Evolutionary conservation across 2,329 filamentous ascomycete genomes (phyloP), one percentile per base, ranked within the genome.

Genomic region (Cladosporium sp.): DNA sequence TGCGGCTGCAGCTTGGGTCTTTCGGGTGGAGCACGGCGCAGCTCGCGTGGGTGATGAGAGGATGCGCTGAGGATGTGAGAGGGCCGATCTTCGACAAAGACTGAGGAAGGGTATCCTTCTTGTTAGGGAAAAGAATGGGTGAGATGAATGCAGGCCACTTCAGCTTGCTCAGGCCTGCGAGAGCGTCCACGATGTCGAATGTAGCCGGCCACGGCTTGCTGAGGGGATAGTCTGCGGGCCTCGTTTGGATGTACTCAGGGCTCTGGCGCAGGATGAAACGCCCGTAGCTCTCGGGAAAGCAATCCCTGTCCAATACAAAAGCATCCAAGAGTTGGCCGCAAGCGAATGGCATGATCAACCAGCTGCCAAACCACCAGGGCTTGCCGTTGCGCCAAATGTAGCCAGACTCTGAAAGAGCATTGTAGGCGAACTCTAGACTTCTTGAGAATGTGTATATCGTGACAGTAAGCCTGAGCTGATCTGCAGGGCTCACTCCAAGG

Each of bases 101-200:
- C 4, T 55, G 49, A 0, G 86, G 82, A 0, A 94, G 80, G 6
- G 60, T 60, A n/a, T 60, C 48, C 38, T 62, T 60, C 12, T 79
- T 77, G 54, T 76, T 75, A 0, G 91, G 91, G 68, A 94, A 95
- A 51, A 96, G 78, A 35, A 90, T 92, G 1, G 92, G 92, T 0
- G 88, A 92, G 43, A 86, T 77, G 67, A 90, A 95, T 0, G 85
- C 86, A 77, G 91, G 92, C 88, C 92, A 96, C 63, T 82, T 82
- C 18, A 92, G 76, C 56, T 79, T 79, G 13, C 90, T 88, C 74
- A 96, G 92, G 58, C 86, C 78, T 3, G 84, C 88, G 13, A 98
- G 70, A 41, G 81, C 89, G 57, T 95, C 87, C 9, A 94, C 81
- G 22, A 96, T 84, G 53, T 89, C 80, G 61, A 84, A 81, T 1